Conservation (phyloP, 345 rosid species). For the Kernera saxatilis region DNA sequence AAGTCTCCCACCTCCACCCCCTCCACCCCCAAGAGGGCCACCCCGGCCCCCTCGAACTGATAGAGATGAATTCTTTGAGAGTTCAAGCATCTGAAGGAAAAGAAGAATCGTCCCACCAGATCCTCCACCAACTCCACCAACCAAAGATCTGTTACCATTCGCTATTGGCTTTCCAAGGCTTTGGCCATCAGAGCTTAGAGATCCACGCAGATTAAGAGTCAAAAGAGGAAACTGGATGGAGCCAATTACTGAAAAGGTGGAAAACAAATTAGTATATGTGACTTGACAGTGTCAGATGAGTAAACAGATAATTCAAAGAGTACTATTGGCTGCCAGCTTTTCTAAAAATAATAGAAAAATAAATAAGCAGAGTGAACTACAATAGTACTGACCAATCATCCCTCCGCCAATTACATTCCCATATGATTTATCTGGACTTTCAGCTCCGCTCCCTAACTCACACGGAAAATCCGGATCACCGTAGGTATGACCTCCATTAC, state of each 20-base stretch:
- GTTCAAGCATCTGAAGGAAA: constrained; percentile 78
- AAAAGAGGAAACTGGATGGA: constrained; percentile 80
- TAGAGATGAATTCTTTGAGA: constrained; percentile 59
- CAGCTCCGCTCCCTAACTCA: constrained; percentile 94
- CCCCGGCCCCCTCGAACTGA: constrained; percentile 84
- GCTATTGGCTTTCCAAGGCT: constrained; percentile 43
- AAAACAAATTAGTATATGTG: constrained; percentile 20
- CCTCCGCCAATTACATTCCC: constrained; percentile 84
- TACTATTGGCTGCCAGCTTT: background rate
- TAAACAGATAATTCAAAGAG: background rate
- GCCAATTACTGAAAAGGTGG: constrained; percentile 64
- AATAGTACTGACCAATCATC: constrained; percentile 65
- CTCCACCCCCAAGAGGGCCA: constrained; percentile 85
- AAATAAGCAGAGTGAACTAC: background rate
- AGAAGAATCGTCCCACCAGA: constrained; percentile 98
- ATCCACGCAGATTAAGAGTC: constrained; percentile 65
- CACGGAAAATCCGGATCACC: constrained; percentile 93
- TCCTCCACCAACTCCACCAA: constrained; percentile 95
- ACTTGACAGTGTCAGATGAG: background rate
- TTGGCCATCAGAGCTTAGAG: constrained; percentile 84
- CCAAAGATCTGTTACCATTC: constrained; percentile 46
- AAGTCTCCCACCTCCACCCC: constrained; percentile 98
- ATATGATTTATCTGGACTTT: constrained; percentile 63
- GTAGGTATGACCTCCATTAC: constrained; percentile 74
- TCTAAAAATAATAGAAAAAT: background rate